Conservation (phyloP, 495 filamentous ascomycete genomes). For the Penicillium cosmopolitanum region DNA sequence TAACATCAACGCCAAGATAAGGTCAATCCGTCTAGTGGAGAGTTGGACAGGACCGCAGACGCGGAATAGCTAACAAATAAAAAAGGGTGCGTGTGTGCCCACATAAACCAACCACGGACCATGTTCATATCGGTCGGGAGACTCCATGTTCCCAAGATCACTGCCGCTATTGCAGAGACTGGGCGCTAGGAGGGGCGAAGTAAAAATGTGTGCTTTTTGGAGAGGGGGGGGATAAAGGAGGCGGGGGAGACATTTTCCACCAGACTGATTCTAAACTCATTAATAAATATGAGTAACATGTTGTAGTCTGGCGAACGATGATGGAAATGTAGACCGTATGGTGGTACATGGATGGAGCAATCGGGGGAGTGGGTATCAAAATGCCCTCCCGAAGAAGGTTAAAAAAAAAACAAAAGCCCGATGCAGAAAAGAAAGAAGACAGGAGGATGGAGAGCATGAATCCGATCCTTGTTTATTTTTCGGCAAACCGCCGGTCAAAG, state of each 20-base stretch:
- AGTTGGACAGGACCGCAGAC: constrained; percentile 7
- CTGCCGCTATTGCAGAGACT: constrained; percentile 7
- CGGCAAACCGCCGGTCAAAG: constrained; percentile 76
- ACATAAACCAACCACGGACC: constrained; percentile 23
- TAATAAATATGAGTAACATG: no score
- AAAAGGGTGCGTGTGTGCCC: neutral
- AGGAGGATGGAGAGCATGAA: constrained; percentile 4
- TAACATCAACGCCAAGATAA: constrained; percentile 21
- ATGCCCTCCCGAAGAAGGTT: constrained; percentile 11
- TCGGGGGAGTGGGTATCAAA: constrained; percentile 50
- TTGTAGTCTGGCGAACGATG: neutral
- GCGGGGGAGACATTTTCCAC: neutral
- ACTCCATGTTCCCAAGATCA: constrained; percentile 5
- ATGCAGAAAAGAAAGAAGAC: constrained; percentile 24
- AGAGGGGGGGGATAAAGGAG: neutral
- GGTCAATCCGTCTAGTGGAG: constrained; percentile 20
- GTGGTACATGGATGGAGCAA: constrained; percentile 35
- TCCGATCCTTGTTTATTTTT: constrained; percentile 33
- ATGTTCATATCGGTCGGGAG: constrained; percentile 33
- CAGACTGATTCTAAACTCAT: no score
- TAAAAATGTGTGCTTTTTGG: constrained; percentile 25
- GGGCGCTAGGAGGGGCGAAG: constrained; percentile 4
- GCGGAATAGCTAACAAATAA: neutral
- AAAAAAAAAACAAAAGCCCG: constrained; percentile 23
- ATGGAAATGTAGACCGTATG: constrained; percentile 23